Base-by-base conservation (phyloP, 192 early-diverging fungal species). In the Backusella mclennaniae region DNA sequence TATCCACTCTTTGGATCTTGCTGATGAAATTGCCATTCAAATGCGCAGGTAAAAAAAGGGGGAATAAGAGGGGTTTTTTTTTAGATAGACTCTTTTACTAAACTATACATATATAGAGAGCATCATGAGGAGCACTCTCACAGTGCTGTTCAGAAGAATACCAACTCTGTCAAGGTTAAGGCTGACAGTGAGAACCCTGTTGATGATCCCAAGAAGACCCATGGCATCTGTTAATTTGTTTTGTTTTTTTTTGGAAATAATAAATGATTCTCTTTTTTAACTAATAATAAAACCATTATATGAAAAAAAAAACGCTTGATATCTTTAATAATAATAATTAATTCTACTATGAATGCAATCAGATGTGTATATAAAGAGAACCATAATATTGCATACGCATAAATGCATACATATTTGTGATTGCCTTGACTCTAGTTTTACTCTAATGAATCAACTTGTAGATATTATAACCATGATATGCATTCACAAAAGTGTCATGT, bases 1-100 rank as follows among this genome's bases (percentile, higher is more conserved):
- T 1, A 31, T 82, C 3, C 67, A 82, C 21, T 36, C 14, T 14
- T 68, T 82, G n/a, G 81, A 82, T 31, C 17, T 7, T 15, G n/a
- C 42, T 35, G 76, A 77, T 46, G 41, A 71, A 21, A n/a, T 7
- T 14, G 17, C 41, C 33, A 49, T 77, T 21, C 33, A 71, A 44
- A 66, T 66, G 21, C 21, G 31, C 29, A 70, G 76, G 76, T 77
- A 77, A 77, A 9, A 23, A 6, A 21, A 41, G n/a, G 8, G 11
- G 7, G 6, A 33, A 9, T 0, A 6, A 49, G 19, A 3, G 26
- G 26, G 26, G 26, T 26, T 26, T 26, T 26, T 46, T 69, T 12
- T 29, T 1, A 26, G 0, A 39, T 39, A 12, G 38, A 9, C 8
- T 39, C 12, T 63, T 14, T 14, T 29, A 63, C 9, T 63, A 63